These are phyloP conservation scores for Fagopyrum homotropicum DNA, from an alignment of 148 eudicot species.

Conservation along the genomic window DNA sequence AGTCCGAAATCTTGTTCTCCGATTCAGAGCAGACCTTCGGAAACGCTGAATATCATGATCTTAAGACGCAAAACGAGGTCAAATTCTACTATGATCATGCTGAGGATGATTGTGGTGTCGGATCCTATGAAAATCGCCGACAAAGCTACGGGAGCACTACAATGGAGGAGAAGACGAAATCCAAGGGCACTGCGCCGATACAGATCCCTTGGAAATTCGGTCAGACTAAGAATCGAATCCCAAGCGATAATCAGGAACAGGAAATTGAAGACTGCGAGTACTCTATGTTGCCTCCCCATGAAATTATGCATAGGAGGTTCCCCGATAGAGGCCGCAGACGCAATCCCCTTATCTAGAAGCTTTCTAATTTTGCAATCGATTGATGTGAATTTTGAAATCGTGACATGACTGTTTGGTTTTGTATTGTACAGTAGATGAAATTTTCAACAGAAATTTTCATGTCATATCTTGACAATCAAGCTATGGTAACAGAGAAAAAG, in stretches of 20 bases:
- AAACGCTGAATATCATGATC: not conserved
- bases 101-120: not conserved
- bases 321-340: not conserved
- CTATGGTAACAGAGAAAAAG: no score
- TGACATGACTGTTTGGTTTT: no score
- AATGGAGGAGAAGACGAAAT: not conserved
- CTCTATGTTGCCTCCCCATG: not conserved
- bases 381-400: no score
- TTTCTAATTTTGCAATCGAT: no score
- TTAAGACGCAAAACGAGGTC: not conserved
- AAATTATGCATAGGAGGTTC: not conserved
- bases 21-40: not conserved
- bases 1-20: slow-evolving; percentile 1
- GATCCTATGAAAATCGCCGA: not conserved
- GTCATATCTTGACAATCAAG: no score
- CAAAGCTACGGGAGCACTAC: not conserved
- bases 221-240: not conserved
- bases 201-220: not conserved
- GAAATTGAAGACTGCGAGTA: not conserved
- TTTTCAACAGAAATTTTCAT: no score
- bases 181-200: not conserved
- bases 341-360: not conserved
- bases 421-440: no score
- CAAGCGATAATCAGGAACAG: not conserved
- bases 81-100: not conserved